These are phyloP conservation scores for Exophiala sp. DNA, from an alignment of 2,329 filamentous ascomycete genomes.

Conservation along the genomic window DNA sequence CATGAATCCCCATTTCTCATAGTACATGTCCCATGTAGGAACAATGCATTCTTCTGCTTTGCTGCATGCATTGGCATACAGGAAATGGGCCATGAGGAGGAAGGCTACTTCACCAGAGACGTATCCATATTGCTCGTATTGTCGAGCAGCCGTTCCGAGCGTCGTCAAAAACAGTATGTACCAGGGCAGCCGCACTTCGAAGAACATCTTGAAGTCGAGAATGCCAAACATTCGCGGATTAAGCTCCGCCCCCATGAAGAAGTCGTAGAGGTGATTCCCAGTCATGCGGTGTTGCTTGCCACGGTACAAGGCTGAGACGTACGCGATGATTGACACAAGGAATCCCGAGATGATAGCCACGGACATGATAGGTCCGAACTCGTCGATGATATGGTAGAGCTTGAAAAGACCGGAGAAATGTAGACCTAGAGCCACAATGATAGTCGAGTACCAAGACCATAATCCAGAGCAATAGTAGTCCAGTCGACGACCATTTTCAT, in stretches of 20 bases:
- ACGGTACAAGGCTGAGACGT: slow-evolving; percentile 73
- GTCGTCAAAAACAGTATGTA: slow-evolving; percentile 78
- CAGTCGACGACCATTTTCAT: slow-evolving; percentile 77
- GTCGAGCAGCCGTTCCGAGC: slow-evolving; percentile 68
- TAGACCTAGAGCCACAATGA: slow-evolving; percentile 61
- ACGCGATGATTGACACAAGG: slow-evolving; percentile 73
- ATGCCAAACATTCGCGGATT: slow-evolving; percentile 81
- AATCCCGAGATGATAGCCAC: slow-evolving; percentile 91
- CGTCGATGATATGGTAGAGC: slow-evolving; percentile 85
- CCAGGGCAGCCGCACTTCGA: slow-evolving; percentile 87
- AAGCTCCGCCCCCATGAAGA: slow-evolving; percentile 84
- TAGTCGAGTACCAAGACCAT: slow-evolving; percentile 79
- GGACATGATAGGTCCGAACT: slow-evolving; percentile 87
- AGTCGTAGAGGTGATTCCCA: slow-evolving; percentile 72
- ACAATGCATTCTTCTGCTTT: slow-evolving; percentile 90
- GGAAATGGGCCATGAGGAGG: slow-evolving; percentile 79
- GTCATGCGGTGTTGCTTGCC: slow-evolving; percentile 91
- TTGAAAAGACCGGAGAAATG: slow-evolving; percentile 82
- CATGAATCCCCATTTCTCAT: slow-evolving; percentile 97
- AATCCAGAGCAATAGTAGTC: slow-evolving; percentile 92
- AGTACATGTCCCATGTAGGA: slow-evolving; percentile 93
- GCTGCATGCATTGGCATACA: slow-evolving; percentile 86
- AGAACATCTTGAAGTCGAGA: slow-evolving; percentile 92
- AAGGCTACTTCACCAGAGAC: slow-evolving; percentile 80
- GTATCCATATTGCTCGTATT: slow-evolving; percentile 79